phyloP scores from a whole-genome alignment of 805 yeast species.

The Yarrowia sp. region DNA sequence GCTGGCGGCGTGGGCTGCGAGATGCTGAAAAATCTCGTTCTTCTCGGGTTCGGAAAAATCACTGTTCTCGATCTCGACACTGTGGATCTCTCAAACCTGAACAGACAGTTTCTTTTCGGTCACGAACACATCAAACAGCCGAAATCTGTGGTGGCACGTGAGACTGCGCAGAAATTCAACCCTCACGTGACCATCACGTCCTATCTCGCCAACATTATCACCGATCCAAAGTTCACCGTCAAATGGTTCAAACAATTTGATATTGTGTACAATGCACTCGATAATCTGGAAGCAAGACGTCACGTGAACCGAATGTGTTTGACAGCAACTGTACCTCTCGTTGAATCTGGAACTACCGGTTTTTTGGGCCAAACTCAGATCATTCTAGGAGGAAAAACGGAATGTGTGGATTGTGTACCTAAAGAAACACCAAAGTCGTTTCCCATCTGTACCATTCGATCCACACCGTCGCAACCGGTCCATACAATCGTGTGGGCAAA shows the following conservation, averaged over 20 bases:
- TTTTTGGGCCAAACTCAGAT: slow-evolving; percentile 93
- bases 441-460: slow-evolving; percentile 95
- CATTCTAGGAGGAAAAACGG: slow-evolving; percentile 74
- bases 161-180: slow-evolving; percentile 75
- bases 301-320: slow-evolving; percentile 84
- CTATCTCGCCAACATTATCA: slow-evolving; percentile 86
- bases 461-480: slow-evolving; percentile 94
- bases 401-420: slow-evolving; percentile 89
- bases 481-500: slow-evolving; percentile 99
- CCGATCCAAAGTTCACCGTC: slow-evolving; percentile 63
- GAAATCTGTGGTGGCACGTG: slow-evolving; percentile 79
- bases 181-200: slow-evolving; percentile 66
- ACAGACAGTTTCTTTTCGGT: slow-evolving; percentile 88
- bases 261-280: slow-evolving; percentile 86
- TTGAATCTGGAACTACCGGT: slow-evolving; percentile 96
- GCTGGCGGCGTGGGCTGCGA: slow-evolving; percentile 98
- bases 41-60: slow-evolving; percentile 80
- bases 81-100: slow-evolving; percentile 85
- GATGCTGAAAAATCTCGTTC: slow-evolving; percentile 70
- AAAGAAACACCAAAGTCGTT: slow-evolving; percentile 86
- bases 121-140: slow-evolving; percentile 86
- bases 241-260: slow-evolving; percentile 76
- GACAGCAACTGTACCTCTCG: slow-evolving; percentile 67
- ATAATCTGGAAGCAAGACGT: slow-evolving; percentile 86
- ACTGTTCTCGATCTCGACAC: slow-evolving; percentile 90